Base-by-base conservation (phyloP, 768 basidiomycete genomes). In the Pleurotus platypus region DNA sequence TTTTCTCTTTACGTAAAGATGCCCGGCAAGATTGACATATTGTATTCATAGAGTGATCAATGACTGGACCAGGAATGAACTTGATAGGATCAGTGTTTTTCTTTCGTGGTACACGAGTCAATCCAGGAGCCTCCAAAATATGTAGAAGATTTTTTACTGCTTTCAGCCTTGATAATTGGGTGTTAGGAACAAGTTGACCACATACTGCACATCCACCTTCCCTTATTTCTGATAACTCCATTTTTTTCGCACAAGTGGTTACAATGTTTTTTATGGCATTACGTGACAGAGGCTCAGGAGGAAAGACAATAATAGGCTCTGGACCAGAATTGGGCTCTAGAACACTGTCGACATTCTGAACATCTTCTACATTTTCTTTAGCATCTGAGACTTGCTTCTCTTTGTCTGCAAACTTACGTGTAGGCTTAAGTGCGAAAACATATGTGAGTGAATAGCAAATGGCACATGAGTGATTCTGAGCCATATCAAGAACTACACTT, bases 1-100 rank as follows among this genome's bases (percentile, higher is more conserved):
- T 46, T 24, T 55, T 62, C n/a, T 40, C 49, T n/a, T 55, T 59
- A 15, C 20, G 22, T n/a, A 62, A 18, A 35, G 37, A 22, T n/a
- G n/a, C 53, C 13, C 47, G 35, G 55, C 62, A 62, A 6, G 20
- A 20, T 27, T 16, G 37, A 50, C 60, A 63, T 15, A 58, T 30
- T 6, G 13, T 7, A 24, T 24, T 20, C 13, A 26, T 6, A 24
- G 24, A 30, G 37, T 26, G 20, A 27, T 55, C 54, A 40, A 54
- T 49, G 18, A 48, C 42, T 6, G 47, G 49, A 16, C 35, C 42
- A 7, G 39, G 24, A 46, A 45, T 56, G 8, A 18, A 8, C 15
- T 20, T 15, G 46, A 26, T 38, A 45, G 24, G 43, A 22, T 24
- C 37, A 45, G n/a, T n/a, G 9, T 13, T 9, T 11, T 47, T 56